Base-by-base conservation (phyloP, 2,329 filamentous ascomycete species). In the Colletotrichum liaoningense region DNA sequence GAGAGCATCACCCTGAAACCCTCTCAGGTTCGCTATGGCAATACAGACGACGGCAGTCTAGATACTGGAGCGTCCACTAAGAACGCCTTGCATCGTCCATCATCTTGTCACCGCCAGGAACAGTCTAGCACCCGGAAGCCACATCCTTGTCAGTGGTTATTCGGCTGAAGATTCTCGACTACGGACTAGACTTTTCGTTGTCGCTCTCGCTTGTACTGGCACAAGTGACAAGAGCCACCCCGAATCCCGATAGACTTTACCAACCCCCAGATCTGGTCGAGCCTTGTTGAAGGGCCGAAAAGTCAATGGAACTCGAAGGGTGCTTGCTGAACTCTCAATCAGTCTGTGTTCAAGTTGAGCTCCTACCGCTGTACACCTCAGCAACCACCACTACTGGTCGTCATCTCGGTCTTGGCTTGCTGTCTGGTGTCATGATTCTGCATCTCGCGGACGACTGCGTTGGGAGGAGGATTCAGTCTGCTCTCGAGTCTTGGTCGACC, bases 41-140 rank as follows among this genome's bases (percentile, higher is more conserved):
- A 28, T 22, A 57, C 14, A 11, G 22, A n/a, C 63, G 16, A 22
- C 28, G 52, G 9, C 42, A 49, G 42, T 19, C n/a, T 22, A 8
- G 1, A 33, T 28, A 42, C 52, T 56, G 19, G 19, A 66, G 33
- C 35, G 26, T 49, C 49, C 62, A 49, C 58, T 42, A 33, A 38
- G 52, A 64, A 59, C 54, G 38, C 64, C 64, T 68, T 46, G 58
- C 56, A 42, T 65, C 16, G 67, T 42, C 65, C 59, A 46, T 69
- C 46, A 55, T 70, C 54, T 38, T 64, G 59, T 69, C 42, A 49
- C 52, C 30, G 54, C 56, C 70, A 70, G 70, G 60, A 62, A 73
- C 59, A 42, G 60, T 46, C 54, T 62, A 55, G 35, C 35, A 73
- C 35, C 55, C 35, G 56, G n/a, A 35, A 60, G 70, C 67, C 70